Percentiles rank a stretch among this genome's conserved stretches.
Conservation (phyloP, 2,329 filamentous ascomycete genomes). For the Lasiodiplodia hormozganensis region DNA sequence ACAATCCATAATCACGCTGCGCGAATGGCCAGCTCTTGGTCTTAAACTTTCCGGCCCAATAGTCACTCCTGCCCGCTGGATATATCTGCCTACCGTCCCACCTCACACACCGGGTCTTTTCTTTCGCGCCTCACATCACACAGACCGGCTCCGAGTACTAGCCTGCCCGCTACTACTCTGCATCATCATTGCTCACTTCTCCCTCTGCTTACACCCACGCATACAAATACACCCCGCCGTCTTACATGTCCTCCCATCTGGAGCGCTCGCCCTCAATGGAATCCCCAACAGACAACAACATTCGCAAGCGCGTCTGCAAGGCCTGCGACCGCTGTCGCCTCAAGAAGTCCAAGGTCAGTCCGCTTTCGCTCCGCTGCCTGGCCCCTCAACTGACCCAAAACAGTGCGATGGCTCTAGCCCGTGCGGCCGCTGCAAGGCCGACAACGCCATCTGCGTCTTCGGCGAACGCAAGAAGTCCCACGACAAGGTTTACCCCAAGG, state of each 20-base stretch:
- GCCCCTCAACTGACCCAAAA: constrained; percentile 29
- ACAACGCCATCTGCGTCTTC: constrained; percentile 71
- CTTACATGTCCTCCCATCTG: constrained; percentile 26
- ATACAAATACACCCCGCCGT: not conserved
- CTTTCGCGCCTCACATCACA: constrained; percentile 14
- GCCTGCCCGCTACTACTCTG: constrained; percentile 34
- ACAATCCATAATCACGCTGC: constrained; percentile 30
- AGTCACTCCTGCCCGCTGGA: constrained; percentile 23
- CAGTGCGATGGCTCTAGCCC: constrained; percentile 68
- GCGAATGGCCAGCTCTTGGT: constrained; percentile 26
- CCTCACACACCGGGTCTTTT: constrained; percentile 22
- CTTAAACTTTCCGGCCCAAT: constrained; percentile 30
- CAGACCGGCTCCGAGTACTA: constrained; percentile 39
- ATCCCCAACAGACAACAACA: constrained; percentile 51
- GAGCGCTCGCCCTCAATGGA: constrained; percentile 47
- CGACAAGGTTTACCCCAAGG: constrained; percentile 73
- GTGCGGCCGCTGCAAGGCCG: constrained; percentile 67
- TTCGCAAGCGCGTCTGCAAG: constrained; percentile 69
- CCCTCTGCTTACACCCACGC: not conserved
- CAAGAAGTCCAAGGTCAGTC: constrained; percentile 69
- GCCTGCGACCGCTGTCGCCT: constrained; percentile 70
- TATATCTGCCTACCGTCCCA: constrained; percentile 28
- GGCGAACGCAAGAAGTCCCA: constrained; percentile 71
- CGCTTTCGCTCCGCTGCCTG: not conserved
- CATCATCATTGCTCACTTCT: constrained; percentile 15